A percentile compares a stretch with the other conserved stretches of the same genome.
Evolutionary conservation across 495 filamentous ascomycete species (phyloP).

Genomic region (Pyrenula aspistea): DNA sequence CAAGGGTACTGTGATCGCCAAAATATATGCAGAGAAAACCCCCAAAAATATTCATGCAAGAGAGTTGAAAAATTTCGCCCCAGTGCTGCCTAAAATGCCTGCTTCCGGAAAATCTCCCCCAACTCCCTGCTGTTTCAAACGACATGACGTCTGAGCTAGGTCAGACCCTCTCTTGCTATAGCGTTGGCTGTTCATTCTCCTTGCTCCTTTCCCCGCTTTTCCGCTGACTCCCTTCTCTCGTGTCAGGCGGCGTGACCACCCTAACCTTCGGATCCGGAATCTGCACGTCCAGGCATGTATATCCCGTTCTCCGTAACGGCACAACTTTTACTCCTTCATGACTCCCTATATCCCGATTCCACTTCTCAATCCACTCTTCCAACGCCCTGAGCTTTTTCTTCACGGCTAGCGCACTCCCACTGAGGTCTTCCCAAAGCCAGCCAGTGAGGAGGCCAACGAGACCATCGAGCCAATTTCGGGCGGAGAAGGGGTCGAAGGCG

Average conservation of each 20-base stretch:
- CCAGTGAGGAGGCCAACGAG: conserved; percentile 67
- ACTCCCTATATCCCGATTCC: conserved; percentile 56
- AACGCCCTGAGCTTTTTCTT: conserved; percentile 56
- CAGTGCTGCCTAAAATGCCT: too few species aligned
- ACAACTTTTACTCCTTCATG: conserved; percentile 56
- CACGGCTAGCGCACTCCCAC: conserved; percentile 45
- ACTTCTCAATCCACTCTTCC: conserved; percentile 68
- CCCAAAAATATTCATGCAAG: too few species aligned
- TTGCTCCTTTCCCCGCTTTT: not conserved
- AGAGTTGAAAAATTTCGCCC: too few species aligned
- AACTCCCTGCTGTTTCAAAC: too few species aligned
- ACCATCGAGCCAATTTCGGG: conserved; percentile 63
- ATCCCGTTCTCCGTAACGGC: conserved; percentile 68
- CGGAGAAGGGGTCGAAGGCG: conserved; percentile 61
- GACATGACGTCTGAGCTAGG: too few species aligned
- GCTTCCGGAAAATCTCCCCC: too few species aligned
- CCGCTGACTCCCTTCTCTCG: conserved; percentile 1
- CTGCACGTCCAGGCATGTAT: conserved; percentile 80
- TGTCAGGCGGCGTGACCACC: conserved; percentile 15
- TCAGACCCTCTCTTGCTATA: too few species aligned
- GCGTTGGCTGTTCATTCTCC: not conserved
- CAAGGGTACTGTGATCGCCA: too few species aligned
- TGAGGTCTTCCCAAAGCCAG: conserved; percentile 90
- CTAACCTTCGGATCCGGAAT: conserved; percentile 70
- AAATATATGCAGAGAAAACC: too few species aligned